Evolutionary conservation across 1,139 yeast genomes (phyloP).

Genomic region (Blastobotrys serpentis): DNA sequence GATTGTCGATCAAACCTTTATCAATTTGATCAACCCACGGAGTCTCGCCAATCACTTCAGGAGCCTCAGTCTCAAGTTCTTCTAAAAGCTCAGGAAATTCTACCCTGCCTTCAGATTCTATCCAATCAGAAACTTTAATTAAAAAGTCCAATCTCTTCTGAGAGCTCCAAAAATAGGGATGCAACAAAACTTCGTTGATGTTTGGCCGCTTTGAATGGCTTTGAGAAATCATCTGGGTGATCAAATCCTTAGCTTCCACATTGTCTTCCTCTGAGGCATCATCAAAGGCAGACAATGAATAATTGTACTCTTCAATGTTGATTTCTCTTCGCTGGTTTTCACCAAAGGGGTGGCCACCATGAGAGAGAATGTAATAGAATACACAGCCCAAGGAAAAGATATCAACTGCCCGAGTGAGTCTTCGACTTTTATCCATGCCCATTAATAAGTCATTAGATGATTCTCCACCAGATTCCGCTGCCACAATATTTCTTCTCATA

Average conservation of each 20-base stretch:
- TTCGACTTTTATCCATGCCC: constrained; percentile 47
- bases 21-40: constrained; percentile 86
- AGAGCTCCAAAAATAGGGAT: constrained; percentile 87
- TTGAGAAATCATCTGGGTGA: constrained; percentile 64
- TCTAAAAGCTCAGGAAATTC: constrained; percentile 72
- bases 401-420: constrained; percentile 89
- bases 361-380: constrained; percentile 77
- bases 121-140: constrained; percentile 83
- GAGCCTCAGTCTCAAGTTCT: constrained; percentile 58
- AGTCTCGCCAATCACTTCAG: constrained; percentile 49
- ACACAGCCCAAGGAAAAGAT: constrained; percentile 94
- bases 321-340: constrained; percentile 84
- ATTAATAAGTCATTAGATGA: constrained; percentile 36
- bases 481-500: background rate
- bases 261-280: constrained; percentile 46
- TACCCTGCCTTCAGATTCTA: constrained; percentile 83
- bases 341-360: constrained; percentile 94
- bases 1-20: constrained; percentile 65
- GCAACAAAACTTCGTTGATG: constrained; percentile 64
- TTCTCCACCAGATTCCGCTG: constrained; percentile 9
- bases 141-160: constrained; percentile 77
- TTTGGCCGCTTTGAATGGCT: constrained; percentile 75
- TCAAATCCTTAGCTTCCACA: constrained; percentile 70
- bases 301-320: constrained; percentile 76
- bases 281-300: constrained; percentile 49